Evolutionary conservation across 495 filamentous ascomycete species (phyloP), one percentile per base, ranked within the genome.

Genomic region (Hyaloscypha hepaticicola): DNA sequence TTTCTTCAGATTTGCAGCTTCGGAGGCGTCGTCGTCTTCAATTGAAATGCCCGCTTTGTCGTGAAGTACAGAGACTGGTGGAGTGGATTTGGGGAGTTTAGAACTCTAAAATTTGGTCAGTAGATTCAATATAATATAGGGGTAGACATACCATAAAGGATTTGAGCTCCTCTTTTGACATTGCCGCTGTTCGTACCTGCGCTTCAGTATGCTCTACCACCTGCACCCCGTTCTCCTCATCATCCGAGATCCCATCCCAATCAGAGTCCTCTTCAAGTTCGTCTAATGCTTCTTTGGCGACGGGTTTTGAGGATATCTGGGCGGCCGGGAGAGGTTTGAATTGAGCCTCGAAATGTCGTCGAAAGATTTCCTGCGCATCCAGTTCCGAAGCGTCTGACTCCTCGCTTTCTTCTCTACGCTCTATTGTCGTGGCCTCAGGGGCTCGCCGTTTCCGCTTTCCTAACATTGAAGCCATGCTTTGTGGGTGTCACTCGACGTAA

Each of bases 281-380:
- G 12, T 66, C 61, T 51, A 41, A 55, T 57, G 52, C 5, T 51
- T 12, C 55, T 22, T 64, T 58, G n/a, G 66, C 61, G 26, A 60
- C 69, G 34, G 29, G 62, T 64, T 51, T 72, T 55, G 27, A 51
- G 55, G 28, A 66, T 26, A 65, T 71, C 65, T 63, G 63, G 55
- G 72, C 64, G 67, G 65, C 69, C 66, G 80, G 79, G 24, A 97
- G 70, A 12, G 93, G 91, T 67, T 87, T 84, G 76, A 96, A 98
- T 69, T 88, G 87, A 9, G 88, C 84, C 76, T 97, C 95, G 74
- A 99, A 98, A 72, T 91, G 87, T 66, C 86, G 87, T 63, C 86
- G 86, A 66, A 99, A 87, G 34, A 89, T 77, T 61, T 83, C 86
- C 68, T 85, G 81, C 31, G 74, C 61, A 34, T 75, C 67, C 8